Evolutionary conservation across 75 land plant species (phyloP), one percentile per base, ranked within the genome.

Genomic region (Selaginella tamariscina): DNA sequence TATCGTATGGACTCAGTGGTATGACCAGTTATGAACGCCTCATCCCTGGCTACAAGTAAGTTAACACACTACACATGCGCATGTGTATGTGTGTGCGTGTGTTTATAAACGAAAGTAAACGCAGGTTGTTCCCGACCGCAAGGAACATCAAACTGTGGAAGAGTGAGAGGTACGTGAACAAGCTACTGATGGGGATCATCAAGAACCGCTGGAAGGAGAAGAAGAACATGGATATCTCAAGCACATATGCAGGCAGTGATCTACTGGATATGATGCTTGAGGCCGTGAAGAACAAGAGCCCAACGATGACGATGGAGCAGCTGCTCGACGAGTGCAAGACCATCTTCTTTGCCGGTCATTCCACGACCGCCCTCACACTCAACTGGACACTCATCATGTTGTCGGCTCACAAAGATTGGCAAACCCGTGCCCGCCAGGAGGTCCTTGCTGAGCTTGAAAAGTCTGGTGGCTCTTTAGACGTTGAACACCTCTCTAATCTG

Each of bases 271-370:
- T 59, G 62, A 59, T 59, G 62, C 62, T 59, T 5, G 26, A 59
- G 23, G 62, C 62, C 26, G 26, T 59, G 62, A 8, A 23, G 62
- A 26, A 59, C 21, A 26, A 26, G 26, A 8, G 18, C 8, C 62
- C 62, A 26, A 59, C 62, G 23, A 59, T 59, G 62, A 59, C 21
- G 8, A 59, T 59, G 62, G 26, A 59, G n/a, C 62, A 59, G 26
- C 62, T 59, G n/a, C 21, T 59, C n/a, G 62, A 59, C 26, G 62
- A 59, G 26, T 23, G 62, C 62, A 59, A 59, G 26, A 59, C 62
- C 5, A 59, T 59, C 26, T 59, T 59, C 62, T 59, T 59, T n/a
- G 62, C 62, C 9, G 62, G 62, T 27, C 62, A 59, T n/a, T 21
- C 62, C 62, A 59, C 62, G 9, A 59, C 62, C 26, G 62, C 62